These are phyloP conservation scores for Lachancea thermotolerans DNA, from an alignment of 805 yeast genomes.

Conservation along the genomic window DNA sequence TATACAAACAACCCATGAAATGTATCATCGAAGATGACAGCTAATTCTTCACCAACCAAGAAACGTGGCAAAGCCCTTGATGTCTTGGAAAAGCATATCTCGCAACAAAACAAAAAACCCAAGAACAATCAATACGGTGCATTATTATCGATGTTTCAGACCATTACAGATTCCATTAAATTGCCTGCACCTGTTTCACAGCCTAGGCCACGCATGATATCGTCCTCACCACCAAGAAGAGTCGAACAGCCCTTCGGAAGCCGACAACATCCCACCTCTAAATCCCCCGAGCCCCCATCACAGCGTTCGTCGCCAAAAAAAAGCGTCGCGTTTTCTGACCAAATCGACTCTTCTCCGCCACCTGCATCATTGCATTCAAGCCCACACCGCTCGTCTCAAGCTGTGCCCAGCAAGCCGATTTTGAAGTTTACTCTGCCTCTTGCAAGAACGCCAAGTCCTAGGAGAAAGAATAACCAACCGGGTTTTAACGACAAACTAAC, in stretches of 20 bases:
- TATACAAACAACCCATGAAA: neutral
- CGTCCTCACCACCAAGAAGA: neutral
- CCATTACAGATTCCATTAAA: conserved; percentile 1
- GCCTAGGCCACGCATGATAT: neutral
- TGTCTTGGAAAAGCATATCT: conserved; percentile 22
- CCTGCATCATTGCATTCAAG: conserved; percentile 10
- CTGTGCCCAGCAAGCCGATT: conserved; percentile 21
- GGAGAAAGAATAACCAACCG: neutral
- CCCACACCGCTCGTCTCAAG: conserved; percentile 18
- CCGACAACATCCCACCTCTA: too few species aligned
- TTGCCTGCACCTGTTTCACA: conserved; percentile 1
- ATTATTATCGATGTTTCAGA: conserved; percentile 1
- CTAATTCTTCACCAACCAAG: neutral
- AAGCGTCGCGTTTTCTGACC: conserved; percentile 28
- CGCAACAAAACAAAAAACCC: conserved; percentile 10
- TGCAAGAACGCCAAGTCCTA: neutral
- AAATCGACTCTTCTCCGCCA: conserved; percentile 23
- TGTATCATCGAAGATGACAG: neutral
- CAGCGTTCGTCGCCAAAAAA: conserved; percentile 21
- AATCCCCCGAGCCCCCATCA: neutral
- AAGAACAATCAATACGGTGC: conserved; percentile 1
- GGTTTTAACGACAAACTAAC: too few species aligned
- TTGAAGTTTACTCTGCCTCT: conserved; percentile 10
- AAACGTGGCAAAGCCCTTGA: conserved; percentile 18
- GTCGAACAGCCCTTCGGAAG: neutral